These are phyloP conservation scores for Trichosporon sp. DNA, from an alignment of 1,284 basidiomycete genomes.

Conservation along the genomic window DNA sequence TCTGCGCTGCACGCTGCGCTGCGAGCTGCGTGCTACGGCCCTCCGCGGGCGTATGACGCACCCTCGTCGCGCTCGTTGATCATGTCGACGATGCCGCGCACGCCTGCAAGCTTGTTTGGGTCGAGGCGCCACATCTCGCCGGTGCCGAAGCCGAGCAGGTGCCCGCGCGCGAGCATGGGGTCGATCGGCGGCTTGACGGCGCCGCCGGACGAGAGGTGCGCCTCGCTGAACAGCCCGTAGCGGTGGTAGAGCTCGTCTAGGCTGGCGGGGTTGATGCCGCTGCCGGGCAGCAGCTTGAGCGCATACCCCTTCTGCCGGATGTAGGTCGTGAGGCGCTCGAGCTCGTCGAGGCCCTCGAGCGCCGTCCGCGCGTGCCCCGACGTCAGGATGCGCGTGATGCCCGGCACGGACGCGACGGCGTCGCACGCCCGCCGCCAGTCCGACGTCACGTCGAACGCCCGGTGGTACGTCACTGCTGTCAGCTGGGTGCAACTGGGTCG, in stretches of 20 bases:
- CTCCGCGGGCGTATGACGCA: neutral
- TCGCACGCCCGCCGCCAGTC: conserved; percentile 57
- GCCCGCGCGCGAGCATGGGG: conserved; percentile 9
- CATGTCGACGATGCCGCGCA: conserved; percentile 9
- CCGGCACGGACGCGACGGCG: conserved; percentile 57
- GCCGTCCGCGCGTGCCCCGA: conserved; percentile 53
- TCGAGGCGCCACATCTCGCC: conserved; percentile 17
- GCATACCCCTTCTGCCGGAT: conserved; percentile 58
- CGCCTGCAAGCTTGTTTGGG: conserved; percentile 7
- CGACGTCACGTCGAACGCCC: conserved; percentile 70
- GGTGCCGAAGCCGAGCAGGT: conserved; percentile 17
- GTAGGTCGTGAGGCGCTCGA: conserved; percentile 60
- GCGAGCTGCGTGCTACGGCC: neutral
- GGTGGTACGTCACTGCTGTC: conserved; percentile 67
- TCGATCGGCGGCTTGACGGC: neutral
- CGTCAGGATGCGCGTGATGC: conserved; percentile 68
- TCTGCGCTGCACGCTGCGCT: no score
- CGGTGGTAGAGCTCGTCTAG: conserved; percentile 36
- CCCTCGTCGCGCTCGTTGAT: conserved; percentile 5
- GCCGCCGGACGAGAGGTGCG: conserved; percentile 25
- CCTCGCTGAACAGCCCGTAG: conserved; percentile 39
- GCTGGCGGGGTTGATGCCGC: conserved; percentile 23
- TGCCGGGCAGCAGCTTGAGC: conserved; percentile 50
- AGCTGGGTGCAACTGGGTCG: neutral
- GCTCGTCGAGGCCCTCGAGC: conserved; percentile 14